Evolutionary conservation across 371 early-diverging fungal genomes (phyloP), one percentile per base, ranked within the genome.

Genomic region (Cokeromyces recurvatus): DNA sequence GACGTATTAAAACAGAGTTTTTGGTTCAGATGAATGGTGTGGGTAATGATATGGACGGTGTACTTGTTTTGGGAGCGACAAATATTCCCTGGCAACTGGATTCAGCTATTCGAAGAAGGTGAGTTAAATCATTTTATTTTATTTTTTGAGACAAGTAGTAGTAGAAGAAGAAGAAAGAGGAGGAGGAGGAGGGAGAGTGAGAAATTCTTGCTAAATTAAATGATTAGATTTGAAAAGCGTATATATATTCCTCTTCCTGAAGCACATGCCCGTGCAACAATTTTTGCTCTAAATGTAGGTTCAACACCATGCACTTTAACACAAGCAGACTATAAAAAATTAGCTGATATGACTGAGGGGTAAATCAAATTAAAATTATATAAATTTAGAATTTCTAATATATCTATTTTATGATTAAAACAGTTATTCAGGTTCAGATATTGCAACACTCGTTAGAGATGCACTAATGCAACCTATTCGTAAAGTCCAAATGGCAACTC

Each of bases 1-100:
- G 95, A 32, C 78, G 97, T 46, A 94, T 98, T 68, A 81, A 83
- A 54, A 89, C 90, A 0, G 95, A 98, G 71, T 88, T 98, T 40
- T 75, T 97, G n/a, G 95, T 97, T 22, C 97, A 95, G 67, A 95
- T 96, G 95, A 91, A 98, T 57, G 98, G 98, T 46, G 95, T 95
- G 4, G 95, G 95, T n/a, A 85, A 91, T 56, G 94, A 95, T 58
- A 90, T 85, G 74, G 84, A 79, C 21, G 94, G 95, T 10, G 87
- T 98, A 8, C 71, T 98, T 45, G 93, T 98, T 2, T 68, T 97
- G 25, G 98, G 92, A 9, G 98, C 97, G 2, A 97, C 96, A 11
- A 98, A 98, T 71, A 91, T 91, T 35, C 98, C 97, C 37, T 95
- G 95, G 97, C 86, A 90, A 42, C 66, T 98, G 38, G 98, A 97